Evolutionary conservation across 2,329 filamentous ascomycete species (phyloP), one percentile per base, ranked within the genome.

Genomic region (Penicillium rolfsii): DNA sequence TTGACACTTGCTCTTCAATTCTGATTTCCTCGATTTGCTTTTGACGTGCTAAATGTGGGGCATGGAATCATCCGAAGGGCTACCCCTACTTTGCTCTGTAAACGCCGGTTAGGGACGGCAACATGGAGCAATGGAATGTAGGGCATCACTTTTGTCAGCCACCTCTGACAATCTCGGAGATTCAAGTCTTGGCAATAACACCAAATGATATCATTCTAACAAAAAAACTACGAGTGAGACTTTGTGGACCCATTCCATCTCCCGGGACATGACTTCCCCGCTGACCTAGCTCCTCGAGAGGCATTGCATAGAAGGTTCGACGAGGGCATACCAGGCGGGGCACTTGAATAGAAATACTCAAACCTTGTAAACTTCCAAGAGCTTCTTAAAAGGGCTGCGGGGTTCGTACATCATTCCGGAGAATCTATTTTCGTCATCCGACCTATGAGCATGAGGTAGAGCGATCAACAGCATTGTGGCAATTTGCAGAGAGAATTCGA

Each of bases 11-110:
- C 33, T 40, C 30, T 19, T 19, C 14, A 14, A 38, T n/a, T 5
- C 12, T n/a, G 24, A 33, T 45, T 30, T 52, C 54, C 9, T 58
- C 59, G 59, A 38, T 45, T 45, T 26, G 43, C 40, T 46, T 35
- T 57, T 68, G 64, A 65, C 60, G 66, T 66, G 66, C 59, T 68
- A 53, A 57, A 28, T 26, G 50, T 65, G 63, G 65, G 62, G 57
- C 53, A 58, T 67, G 52, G 55, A 63, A 56, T 63, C 58, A 60
- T 60, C n/a, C 28, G 19, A 63, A 59, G 57, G 55, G 26, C 50
- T 35, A 19, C 41, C 46, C 28, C 57, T 35, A 56, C 9, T 45
- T 57, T 60, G 50, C 40, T 30, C 54, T 57, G 38, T 40, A 52
- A 36, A 55, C 35, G 12, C 33, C 66, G 65, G 64, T 40, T 64